Base-by-base conservation (phyloP, 495 filamentous ascomycete genomes). In the Endocarpon pusillum region DNA sequence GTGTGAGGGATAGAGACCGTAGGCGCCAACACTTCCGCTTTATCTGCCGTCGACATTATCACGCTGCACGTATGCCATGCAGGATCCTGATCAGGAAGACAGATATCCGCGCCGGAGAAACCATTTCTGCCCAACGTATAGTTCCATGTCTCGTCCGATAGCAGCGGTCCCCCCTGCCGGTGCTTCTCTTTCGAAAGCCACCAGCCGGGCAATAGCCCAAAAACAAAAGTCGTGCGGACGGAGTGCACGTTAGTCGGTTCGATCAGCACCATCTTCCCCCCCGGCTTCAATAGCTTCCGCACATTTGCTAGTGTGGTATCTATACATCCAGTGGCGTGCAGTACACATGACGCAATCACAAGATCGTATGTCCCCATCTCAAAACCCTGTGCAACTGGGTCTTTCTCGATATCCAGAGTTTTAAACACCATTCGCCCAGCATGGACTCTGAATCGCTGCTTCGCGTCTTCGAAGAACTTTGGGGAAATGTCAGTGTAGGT, bases 401-500 rank as follows among this genome's bases (percentile, higher is more conserved):
- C 48, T 3, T 52, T 39, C 21, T 61, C 53, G 11, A 58, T 45
- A 44, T 71, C 52, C 6, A 67, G 42, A 0, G 42, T 30, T 33
- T 65, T 55, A 47, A 59, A 71, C 3, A 33, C 41, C 45, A 71
- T 62, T 15, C 52, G 37, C 3, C 42, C 25, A 10, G 20, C 40
- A 32, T 49, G 52, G 11, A 42, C 30, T n/a, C 52, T 44, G 16
- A 57, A 54, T 17, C 51, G 45, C 3, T 42, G 39, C 36, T 61
- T 59, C 7, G 62, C 59, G 18, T 51, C 54, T 29, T 63, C 58
- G 21, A 71, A 69, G 39, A 69, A 71, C 0, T 53, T 52, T 2
- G 58, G 40, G 0, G 66, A 69, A 2, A 72, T 56, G 32, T 74
- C 69, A 1, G 68, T 71, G 36, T 67, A 72, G 1, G 44, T 47